These are phyloP conservation scores for Auricularia heimuer DNA, from an alignment of 768 basidiomycete genomes.

Conservation along the genomic window DNA sequence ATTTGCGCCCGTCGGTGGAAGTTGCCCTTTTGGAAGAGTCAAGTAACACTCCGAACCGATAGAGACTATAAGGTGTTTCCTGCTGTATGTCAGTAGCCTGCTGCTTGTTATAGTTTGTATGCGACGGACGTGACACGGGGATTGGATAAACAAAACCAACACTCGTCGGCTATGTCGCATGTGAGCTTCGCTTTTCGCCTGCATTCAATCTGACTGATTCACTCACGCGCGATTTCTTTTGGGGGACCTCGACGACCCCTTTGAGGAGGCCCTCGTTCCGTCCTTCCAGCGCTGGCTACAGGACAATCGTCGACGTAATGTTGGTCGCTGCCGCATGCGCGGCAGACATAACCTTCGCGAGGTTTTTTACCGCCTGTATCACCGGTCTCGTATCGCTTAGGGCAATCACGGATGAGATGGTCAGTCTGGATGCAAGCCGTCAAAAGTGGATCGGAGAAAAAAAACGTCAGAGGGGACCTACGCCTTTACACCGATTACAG, in stretches of 20 bases:
- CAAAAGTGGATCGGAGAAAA: not conserved
- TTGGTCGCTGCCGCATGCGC: slow-evolving; percentile 77
- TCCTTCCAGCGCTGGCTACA: slow-evolving; percentile 25
- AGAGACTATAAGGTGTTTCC: slow-evolving; percentile 91
- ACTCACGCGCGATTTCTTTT: slow-evolving; percentile 76
- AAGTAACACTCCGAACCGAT: slow-evolving; percentile 92
- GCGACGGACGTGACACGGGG: slow-evolving; percentile 70
- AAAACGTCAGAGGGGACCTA: slow-evolving; percentile 20
- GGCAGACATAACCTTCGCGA: slow-evolving; percentile 78
- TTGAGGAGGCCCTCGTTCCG: slow-evolving; percentile 34
- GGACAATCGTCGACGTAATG: slow-evolving; percentile 88
- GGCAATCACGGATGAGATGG: slow-evolving; percentile 85
- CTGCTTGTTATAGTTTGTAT: not conserved
- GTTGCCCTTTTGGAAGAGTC: slow-evolving; percentile 93
- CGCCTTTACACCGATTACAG: slow-evolving; percentile 76
- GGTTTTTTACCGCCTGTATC: slow-evolving; percentile 81
- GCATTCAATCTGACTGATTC: not conserved
- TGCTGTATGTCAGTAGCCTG: slow-evolving; percentile 19
- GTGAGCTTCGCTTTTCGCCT: not conserved
- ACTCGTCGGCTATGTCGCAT: slow-evolving; percentile 61
- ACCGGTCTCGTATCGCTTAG: slow-evolving; percentile 63
- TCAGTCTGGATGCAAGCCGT: slow-evolving; percentile 40
- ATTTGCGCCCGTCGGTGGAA: slow-evolving; percentile 65
- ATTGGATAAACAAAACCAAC: slow-evolving; percentile 98
- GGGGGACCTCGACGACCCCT: slow-evolving; percentile 42